phyloP scores from a whole-genome alignment of 139 green algal species.

The Chlorella ohadii region DNA sequence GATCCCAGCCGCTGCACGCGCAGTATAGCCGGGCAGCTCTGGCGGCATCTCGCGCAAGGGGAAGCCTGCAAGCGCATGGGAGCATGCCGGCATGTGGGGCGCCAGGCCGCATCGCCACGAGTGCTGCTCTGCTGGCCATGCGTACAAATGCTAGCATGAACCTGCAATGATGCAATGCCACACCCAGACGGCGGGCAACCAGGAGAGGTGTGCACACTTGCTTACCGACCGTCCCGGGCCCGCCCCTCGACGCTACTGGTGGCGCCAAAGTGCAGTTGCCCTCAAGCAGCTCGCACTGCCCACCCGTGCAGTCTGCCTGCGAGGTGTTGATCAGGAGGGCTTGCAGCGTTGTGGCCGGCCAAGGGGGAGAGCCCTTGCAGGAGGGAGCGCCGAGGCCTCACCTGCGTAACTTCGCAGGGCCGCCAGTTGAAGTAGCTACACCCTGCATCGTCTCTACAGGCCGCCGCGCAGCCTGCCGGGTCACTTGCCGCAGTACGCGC shows the following conservation, averaged over 20 bases:
- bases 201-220: not conserved
- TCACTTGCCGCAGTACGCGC: too few species aligned
- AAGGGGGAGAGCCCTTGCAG: not conserved
- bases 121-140: not conserved
- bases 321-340: not conserved
- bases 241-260: not conserved
- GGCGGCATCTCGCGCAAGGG: not conserved
- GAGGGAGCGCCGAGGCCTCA: not conserved
- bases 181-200: not conserved
- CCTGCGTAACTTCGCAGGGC: not conserved
- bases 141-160: not conserved
- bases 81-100: not conserved
- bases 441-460: not conserved
- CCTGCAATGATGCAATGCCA: not conserved
- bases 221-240: not conserved
- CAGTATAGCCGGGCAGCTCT: not conserved
- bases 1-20: not conserved
- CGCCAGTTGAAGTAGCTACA: not conserved
- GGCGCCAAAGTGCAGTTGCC: not conserved
- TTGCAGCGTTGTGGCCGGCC: not conserved
- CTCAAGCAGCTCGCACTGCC: not conserved
- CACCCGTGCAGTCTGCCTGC: not conserved
- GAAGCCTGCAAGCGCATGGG: constrained; percentile 10
- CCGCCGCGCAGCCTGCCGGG: not conserved
- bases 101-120: not conserved